Percentiles rank a stretch among this genome's conserved stretches.
Conservation (phyloP, 2,329 filamentous ascomycete species). For the Penicillium fuscoglaucum region DNA sequence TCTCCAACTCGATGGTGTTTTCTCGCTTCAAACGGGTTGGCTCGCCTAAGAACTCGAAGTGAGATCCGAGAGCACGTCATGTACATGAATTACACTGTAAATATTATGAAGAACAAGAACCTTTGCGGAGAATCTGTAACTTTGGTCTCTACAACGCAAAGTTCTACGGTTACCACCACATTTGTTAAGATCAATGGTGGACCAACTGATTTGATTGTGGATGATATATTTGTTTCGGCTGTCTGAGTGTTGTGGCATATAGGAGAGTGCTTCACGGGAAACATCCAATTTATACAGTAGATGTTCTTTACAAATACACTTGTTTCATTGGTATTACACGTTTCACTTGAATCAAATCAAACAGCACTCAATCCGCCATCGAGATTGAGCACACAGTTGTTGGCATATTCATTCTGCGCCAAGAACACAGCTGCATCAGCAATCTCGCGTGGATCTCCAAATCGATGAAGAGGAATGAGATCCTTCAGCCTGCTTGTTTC, state of each 20-base stretch:
- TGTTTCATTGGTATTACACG: background rate
- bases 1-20: background rate
- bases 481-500: conserved; percentile 36
- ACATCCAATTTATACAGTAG: background rate
- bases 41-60: too few species aligned
- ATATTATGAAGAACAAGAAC: too few species aligned
- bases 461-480: conserved; percentile 64
- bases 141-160: background rate
- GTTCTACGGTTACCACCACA: background rate
- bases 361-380: conserved; percentile 78
- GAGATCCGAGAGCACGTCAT: too few species aligned
- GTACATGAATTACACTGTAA: too few species aligned
- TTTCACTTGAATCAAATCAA: conserved; percentile 32
- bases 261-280: background rate
- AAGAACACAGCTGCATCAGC: conserved; percentile 82
- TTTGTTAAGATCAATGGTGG: background rate
- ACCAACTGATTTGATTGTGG: background rate
- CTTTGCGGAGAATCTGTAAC: background rate
- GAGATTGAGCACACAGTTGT: conserved; percentile 82
- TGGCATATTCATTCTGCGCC: conserved; percentile 75
- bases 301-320: background rate
- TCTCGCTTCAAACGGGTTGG: background rate
- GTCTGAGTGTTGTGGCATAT: background rate
- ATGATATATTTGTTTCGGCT: background rate
- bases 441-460: conserved; percentile 69